A percentile compares a stretch with the other conserved stretches of the same genome.
phyloP scores from a whole-genome alignment of 805 yeast species.

The Candida ponderosae region DNA sequence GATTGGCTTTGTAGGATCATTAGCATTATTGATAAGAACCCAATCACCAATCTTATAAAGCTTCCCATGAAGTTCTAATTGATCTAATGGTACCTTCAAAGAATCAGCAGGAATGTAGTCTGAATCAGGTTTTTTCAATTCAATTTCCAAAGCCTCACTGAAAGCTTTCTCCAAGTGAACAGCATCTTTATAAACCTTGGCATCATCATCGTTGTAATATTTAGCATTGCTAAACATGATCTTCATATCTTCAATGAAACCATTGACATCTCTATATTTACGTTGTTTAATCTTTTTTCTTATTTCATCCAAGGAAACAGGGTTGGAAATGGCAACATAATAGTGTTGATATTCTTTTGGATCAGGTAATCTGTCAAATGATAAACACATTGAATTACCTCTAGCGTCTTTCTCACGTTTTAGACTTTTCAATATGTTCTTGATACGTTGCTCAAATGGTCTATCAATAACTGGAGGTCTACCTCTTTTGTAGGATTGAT shows the following conservation, averaged over 20 bases:
- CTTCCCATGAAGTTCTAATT: constrained; percentile 62
- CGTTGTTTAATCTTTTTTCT: constrained; percentile 80
- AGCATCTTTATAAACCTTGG: constrained; percentile 56
- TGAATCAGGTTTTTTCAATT: constrained; percentile 74
- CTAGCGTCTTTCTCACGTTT: constrained; percentile 59
- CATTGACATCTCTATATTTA: constrained; percentile 68
- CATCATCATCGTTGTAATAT: constrained; percentile 49
- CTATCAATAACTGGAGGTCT: constrained; percentile 88
- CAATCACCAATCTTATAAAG: constrained; percentile 87
- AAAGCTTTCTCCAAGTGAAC: constrained; percentile 54
- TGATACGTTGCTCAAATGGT: constrained; percentile 89
- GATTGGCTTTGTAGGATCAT: constrained; percentile 84
- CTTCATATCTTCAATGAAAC: constrained; percentile 69
- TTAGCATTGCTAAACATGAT: constrained; percentile 70
- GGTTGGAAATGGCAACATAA: constrained; percentile 45
- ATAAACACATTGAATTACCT: constrained; percentile 43
- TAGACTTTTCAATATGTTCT: constrained; percentile 73
- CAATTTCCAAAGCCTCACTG: constrained; percentile 50
- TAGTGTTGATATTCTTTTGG: constrained; percentile 33
- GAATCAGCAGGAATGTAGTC: constrained; percentile 53
- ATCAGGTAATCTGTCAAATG: constrained; percentile 82
- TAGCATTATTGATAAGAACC: constrained; percentile 82
- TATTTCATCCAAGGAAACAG: constrained; percentile 65
- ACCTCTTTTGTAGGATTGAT: constrained; percentile 51
- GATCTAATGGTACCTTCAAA: constrained; percentile 73